A percentile compares a stretch with the other conserved stretches of the same genome.
Conservation (phyloP, 225 moss, liverwort and hornwort species). For the Sphagnum tenellum region DNA sequence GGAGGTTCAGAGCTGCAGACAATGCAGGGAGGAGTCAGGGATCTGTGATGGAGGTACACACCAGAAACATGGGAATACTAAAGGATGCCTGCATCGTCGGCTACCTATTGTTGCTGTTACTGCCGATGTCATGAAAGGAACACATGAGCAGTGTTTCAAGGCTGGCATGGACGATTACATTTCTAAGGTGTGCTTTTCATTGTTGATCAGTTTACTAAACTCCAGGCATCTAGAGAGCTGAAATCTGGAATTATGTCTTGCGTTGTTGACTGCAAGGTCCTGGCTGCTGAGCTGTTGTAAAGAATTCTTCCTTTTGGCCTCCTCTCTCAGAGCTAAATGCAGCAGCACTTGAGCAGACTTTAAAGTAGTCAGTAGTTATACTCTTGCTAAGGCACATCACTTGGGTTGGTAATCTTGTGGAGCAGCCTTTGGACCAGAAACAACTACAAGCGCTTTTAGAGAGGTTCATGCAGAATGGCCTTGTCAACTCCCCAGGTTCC, state of each 20-base stretch:
- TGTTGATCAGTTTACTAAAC: background rate
- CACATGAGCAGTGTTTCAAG: slow-evolving; percentile 54
- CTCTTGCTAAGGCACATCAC: background rate
- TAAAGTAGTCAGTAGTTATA: background rate
- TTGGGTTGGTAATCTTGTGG: background rate
- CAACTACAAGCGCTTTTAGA: slow-evolving; percentile 30
- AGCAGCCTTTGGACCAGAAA: slow-evolving; percentile 41
- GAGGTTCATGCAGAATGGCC: slow-evolving; percentile 27
- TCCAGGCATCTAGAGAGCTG: too few species aligned
- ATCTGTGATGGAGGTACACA: slow-evolving; percentile 5
- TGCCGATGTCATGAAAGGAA: slow-evolving; percentile 69
- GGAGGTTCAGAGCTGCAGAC: slow-evolving; percentile 49
- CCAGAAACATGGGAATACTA: too few species aligned
- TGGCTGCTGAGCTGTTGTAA: background rate
- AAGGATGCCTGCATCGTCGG: slow-evolving; percentile 44
- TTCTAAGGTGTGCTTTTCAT: slow-evolving; percentile 34
- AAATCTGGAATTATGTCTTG: too few species aligned
- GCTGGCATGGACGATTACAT: slow-evolving; percentile 90
- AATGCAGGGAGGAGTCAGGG: slow-evolving; percentile 18
- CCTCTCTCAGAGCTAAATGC: background rate
- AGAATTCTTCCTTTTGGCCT: background rate
- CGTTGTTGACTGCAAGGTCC: too few species aligned
- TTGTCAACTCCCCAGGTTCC: slow-evolving; percentile 27
- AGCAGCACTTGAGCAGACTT: background rate
- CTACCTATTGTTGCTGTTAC: slow-evolving; percentile 78